Percentiles rank a stretch among this genome's conserved stretches.
phyloP scores from a whole-genome alignment of 2,329 filamentous ascomycete species.

The Mariannaea elegans region DNA sequence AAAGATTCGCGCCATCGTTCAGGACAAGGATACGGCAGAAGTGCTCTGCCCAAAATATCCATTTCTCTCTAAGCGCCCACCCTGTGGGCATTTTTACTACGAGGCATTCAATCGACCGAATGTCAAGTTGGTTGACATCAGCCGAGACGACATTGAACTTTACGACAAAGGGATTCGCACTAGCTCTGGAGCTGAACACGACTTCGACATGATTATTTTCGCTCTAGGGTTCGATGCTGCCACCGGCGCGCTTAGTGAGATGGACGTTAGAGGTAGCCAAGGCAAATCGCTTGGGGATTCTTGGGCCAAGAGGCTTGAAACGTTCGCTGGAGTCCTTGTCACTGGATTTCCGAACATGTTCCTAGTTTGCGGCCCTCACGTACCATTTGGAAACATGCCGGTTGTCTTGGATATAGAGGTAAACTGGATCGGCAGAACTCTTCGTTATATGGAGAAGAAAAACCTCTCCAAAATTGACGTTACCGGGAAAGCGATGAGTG shows the following conservation, averaged over 20 bases:
- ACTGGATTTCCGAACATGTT: conserved; percentile 26
- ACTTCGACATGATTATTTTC: conserved; percentile 27
- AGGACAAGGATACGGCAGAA: conserved; percentile 16
- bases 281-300: conserved; percentile 6
- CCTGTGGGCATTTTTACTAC: conserved; percentile 25
- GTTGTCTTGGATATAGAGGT: conserved; percentile 15
- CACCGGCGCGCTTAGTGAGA: conserved; percentile 17
- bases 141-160: not conserved
- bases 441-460: conserved; percentile 9
- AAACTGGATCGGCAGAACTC: conserved; percentile 19
- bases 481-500: conserved; percentile 1
- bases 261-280: conserved; percentile 13
- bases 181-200: conserved; percentile 7
- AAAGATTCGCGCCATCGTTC: conserved; percentile 25
- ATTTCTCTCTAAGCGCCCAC: conserved; percentile 22
- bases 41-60: conserved; percentile 18
- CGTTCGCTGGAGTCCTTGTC: conserved; percentile 17
- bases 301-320: conserved; percentile 15
- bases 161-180: conserved; percentile 19
- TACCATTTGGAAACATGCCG: conserved; percentile 22
- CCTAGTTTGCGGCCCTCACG: conserved; percentile 19
- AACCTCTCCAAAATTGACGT: conserved; percentile 10
- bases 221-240: conserved; percentile 26
- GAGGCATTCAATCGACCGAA: conserved; percentile 26
- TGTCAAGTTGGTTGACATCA: conserved; percentile 24